Base-by-base conservation (phyloP, 495 filamentous ascomycete species). In the Amphirosellinia nigrospora region DNA sequence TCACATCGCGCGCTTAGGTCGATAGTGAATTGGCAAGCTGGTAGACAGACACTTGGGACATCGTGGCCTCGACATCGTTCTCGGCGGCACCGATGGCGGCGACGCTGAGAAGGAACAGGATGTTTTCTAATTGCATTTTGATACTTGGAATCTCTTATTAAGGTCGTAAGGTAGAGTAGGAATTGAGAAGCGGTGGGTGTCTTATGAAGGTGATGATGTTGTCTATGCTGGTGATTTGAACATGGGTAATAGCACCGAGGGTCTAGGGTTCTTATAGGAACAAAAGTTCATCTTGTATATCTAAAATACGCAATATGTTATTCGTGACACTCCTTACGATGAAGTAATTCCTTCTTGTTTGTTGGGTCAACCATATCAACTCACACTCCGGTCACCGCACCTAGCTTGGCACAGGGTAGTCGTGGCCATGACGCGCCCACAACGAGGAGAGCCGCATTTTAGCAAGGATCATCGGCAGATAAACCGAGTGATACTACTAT, bases 11-110 rank as follows among this genome's bases (percentile, higher is more conserved):
- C 36, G 23, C 59, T 64, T 0, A 72, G 65, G 39, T 72, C 65
- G 52, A 69, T 65, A 30, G 59, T 72, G 41, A 69, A 69, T 26
- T 72, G 70, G 52, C 70, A 72, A 4, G 70, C 38, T 39, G 48
- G 46, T 5, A 68, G 30, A 43, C 70, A 72, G 10, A 38, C 50
- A 30, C 59, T 41, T 7, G 65, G 65, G 36, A 68, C 70, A 28
- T 69, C 70, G 10, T 64, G 9, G 30, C 55, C 50, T 68, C 65
- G 50, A 72, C 46, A 2, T 67, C 48, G 41, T 72, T 68, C 46
- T 72, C 70, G 34, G 70, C 65, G 16, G 59, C 59, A 26, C 53
- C 55, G 13, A 38, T 23, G 41, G 66, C 55, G 23, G 66, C 66
- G 15, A 68, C 9, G 30, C 53, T 52, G 66, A 68, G 66, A 4